A percentile compares a stretch with the other conserved stretches of the same genome.
Conservation (phyloP, 352 stramenopile species). For the Plasmopara muralis region DNA sequence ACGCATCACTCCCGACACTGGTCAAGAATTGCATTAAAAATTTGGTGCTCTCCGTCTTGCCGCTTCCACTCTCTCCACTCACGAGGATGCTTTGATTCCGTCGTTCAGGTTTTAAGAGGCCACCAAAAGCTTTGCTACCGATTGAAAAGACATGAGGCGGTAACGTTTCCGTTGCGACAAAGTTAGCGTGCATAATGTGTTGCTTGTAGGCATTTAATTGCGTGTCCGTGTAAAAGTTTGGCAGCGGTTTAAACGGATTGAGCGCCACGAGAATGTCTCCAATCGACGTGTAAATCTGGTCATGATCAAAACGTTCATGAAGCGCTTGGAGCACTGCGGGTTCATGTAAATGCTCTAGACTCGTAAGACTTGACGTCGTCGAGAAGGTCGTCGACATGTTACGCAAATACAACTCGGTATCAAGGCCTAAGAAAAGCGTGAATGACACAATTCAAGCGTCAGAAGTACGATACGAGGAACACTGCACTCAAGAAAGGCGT, state of each 20-base stretch:
- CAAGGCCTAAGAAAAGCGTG: slow-evolving; percentile 9
- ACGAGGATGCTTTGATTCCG: slow-evolving; percentile 92
- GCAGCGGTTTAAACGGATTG: slow-evolving; percentile 76
- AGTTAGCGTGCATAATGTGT: slow-evolving; percentile 22
- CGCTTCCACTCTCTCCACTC: slow-evolving; percentile 88
- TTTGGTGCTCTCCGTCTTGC: slow-evolving; percentile 96
- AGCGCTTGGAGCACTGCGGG: slow-evolving; percentile 75
- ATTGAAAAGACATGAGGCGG: slow-evolving; percentile 90
- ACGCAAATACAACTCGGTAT: slow-evolving; percentile 55
- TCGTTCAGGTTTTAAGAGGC: slow-evolving; percentile 44
- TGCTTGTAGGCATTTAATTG: slow-evolving; percentile 67
- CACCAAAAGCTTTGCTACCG: slow-evolving; percentile 77
- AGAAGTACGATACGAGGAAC: slow-evolving; percentile 8
- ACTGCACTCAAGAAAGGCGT: slow-evolving; percentile 1
- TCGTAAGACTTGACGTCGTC: slow-evolving; percentile 58
- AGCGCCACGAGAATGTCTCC: slow-evolving; percentile 80
- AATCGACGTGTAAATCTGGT: slow-evolving; percentile 86
- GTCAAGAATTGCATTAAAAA: slow-evolving; percentile 96
- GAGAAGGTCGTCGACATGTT: slow-evolving; percentile 56
- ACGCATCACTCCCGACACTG: slow-evolving; percentile 60
- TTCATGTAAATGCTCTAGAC: slow-evolving; percentile 79
- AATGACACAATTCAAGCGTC: background rate
- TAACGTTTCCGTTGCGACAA: slow-evolving; percentile 7
- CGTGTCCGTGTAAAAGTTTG: slow-evolving; percentile 45
- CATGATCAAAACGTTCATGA: slow-evolving; percentile 58